These are phyloP conservation scores for Penicillium maclennaniae DNA, from an alignment of 495 filamentous ascomycete genomes.

Conservation along the genomic window DNA sequence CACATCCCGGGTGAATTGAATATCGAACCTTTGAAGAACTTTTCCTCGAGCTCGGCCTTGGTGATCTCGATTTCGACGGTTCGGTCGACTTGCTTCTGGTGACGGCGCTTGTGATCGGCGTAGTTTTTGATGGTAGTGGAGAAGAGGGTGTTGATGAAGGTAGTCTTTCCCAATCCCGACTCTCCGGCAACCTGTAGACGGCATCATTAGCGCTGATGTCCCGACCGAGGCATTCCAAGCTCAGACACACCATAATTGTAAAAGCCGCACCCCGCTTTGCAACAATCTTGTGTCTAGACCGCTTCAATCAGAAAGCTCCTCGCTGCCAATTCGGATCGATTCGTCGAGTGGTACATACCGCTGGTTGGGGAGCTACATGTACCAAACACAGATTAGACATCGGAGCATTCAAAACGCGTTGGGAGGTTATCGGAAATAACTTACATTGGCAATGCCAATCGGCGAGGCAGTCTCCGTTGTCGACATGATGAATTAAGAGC, in stretches of 20 bases:
- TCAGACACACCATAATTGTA: slow-evolving; percentile 84
- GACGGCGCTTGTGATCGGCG: slow-evolving; percentile 95
- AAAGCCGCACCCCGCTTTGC: slow-evolving; percentile 98
- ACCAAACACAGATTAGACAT: slow-evolving; percentile 19
- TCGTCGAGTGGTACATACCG: slow-evolving; percentile 46
- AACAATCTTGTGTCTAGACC: slow-evolving; percentile 90
- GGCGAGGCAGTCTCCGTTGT: slow-evolving; percentile 82
- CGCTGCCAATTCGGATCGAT: slow-evolving; percentile 5
- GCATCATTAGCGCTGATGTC: slow-evolving; percentile 28
- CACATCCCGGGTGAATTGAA: background rate
- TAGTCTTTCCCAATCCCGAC: slow-evolving; percentile 97
- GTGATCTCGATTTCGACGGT: slow-evolving; percentile 99
- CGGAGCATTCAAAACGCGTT: background rate
- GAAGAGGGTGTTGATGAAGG: slow-evolving; percentile 99
- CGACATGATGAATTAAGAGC: slow-evolving; percentile 55
- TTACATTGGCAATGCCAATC: slow-evolving; percentile 98
- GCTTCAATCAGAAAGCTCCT: slow-evolving; percentile 30
- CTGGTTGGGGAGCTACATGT: slow-evolving; percentile 77
- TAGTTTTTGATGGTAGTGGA: slow-evolving; percentile 99
- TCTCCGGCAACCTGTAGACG: slow-evolving; percentile 83
- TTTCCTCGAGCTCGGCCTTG: slow-evolving; percentile 98
- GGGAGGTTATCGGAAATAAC: slow-evolving; percentile 25
- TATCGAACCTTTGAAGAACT: slow-evolving; percentile 95
- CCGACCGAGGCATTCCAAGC: slow-evolving; percentile 5
- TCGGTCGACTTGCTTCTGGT: slow-evolving; percentile 98